Percentiles rank a stretch among this genome's conserved stretches.
phyloP scores from a whole-genome alignment of 129 eudicot species.

The Saposhnikovia divaricata region DNA sequence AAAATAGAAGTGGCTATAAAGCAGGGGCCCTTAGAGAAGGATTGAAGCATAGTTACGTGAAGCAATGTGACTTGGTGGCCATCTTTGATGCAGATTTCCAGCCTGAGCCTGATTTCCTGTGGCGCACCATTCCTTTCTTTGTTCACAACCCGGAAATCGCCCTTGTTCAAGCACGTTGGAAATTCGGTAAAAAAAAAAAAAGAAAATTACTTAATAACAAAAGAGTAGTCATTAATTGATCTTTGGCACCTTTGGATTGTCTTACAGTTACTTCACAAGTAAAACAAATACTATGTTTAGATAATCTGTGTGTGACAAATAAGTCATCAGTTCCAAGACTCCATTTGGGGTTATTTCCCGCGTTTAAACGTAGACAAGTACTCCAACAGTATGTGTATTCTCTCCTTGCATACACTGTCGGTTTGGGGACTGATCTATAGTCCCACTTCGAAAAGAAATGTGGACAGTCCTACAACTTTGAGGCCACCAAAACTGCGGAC shows the following conservation, averaged over 20 bases:
- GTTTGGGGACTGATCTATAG: background rate
- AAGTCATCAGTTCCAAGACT: background rate
- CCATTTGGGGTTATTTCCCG: background rate
- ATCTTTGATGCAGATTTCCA: constrained; percentile 96
- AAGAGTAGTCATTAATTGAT: background rate
- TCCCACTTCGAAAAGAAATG: background rate
- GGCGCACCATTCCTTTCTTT: constrained; percentile 74
- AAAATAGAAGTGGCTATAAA: constrained; percentile 74
- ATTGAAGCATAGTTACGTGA: constrained; percentile 60
- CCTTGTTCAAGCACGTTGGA: constrained; percentile 98
- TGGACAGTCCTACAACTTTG: background rate
- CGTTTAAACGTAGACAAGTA: background rate
- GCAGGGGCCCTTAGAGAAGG: constrained; percentile 89
- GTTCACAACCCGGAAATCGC: constrained; percentile 72
- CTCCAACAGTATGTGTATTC: background rate
- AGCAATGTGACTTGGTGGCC: constrained; percentile 76
- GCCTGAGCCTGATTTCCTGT: constrained; percentile 73
- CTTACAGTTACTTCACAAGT: background rate
- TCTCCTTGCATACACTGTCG: background rate
- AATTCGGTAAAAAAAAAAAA: constrained; percentile 42
- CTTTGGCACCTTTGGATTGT: background rate
- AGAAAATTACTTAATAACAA: background rate
- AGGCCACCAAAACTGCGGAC: background rate
- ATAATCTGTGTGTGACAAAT: background rate
- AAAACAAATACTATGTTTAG: background rate